Conservation (phyloP, 306 rosid species). For the Comarum palustre region DNA sequence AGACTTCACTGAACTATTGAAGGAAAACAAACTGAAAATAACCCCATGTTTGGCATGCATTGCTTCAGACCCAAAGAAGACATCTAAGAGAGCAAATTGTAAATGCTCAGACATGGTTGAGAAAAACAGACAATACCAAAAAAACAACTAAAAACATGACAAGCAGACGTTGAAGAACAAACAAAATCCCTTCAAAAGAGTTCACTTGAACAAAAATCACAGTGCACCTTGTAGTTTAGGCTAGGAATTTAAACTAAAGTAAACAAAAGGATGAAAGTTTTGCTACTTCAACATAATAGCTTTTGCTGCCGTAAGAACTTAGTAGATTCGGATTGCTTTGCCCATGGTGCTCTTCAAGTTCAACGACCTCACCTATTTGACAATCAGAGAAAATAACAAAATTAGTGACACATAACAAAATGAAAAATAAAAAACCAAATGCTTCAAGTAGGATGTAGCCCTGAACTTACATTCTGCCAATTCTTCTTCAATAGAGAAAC, state of each 20-base stretch:
- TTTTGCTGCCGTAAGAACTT: not conserved
- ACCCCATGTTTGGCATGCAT: too few species aligned
- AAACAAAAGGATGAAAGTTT: slow-evolving; percentile 6
- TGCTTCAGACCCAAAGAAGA: too few species aligned
- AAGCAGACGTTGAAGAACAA: not conserved
- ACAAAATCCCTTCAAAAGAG: not conserved
- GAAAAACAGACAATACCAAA: not conserved
- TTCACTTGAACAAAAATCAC: not conserved
- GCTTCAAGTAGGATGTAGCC: not conserved
- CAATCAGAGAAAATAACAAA: slow-evolving; percentile 13
- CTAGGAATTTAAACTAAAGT: slow-evolving; percentile 6
- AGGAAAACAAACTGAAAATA: too few species aligned
- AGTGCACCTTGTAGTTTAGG: not conserved
- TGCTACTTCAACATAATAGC: not conserved
- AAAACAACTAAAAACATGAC: not conserved
- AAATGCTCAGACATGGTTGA: not conserved
- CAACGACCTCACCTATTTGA: slow-evolving; percentile 57
- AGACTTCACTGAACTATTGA: too few species aligned
- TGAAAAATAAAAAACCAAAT: not conserved
- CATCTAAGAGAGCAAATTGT: too few species aligned
- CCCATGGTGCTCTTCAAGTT: slow-evolving; percentile 69
- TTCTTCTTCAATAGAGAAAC: slow-evolving; percentile 74
- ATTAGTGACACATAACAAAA: not conserved
- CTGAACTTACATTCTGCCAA: slow-evolving; percentile 69
- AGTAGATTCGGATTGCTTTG: slow-evolving; percentile 56